These are phyloP conservation scores for Boechera stricta DNA, from an alignment of 345 rosid genomes.

Conservation along the genomic window DNA sequence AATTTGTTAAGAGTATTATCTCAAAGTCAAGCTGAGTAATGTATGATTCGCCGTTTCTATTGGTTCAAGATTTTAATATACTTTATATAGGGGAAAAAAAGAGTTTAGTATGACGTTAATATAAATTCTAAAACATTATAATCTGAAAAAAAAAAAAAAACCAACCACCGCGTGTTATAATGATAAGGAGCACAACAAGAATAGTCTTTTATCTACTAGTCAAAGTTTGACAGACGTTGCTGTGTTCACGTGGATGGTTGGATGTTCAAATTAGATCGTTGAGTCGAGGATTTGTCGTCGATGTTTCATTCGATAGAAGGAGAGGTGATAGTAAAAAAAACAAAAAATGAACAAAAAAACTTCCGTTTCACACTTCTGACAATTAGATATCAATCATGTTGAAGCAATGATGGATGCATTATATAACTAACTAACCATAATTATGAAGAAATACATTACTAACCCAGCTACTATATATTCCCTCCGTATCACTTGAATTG, in stretches of 20 bases:
- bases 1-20: constrained; percentile 1
- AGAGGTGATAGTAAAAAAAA: background rate
- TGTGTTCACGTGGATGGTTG: constrained; percentile 29
- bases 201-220: constrained; percentile 34
- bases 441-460: background rate
- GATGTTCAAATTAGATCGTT: background rate
- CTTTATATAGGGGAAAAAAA: too few species aligned
- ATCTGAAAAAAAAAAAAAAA: background rate
- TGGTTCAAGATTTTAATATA: constrained; percentile 14
- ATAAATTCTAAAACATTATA: background rate
- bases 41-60: constrained; percentile 24
- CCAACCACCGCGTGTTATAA: constrained; percentile 33
- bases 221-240: constrained; percentile 30
- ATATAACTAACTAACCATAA: background rate
- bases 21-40: constrained; percentile 18
- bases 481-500: too few species aligned
- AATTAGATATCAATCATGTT: background rate
- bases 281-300: background rate
- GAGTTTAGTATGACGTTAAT: background rate
- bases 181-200: constrained; percentile 8
- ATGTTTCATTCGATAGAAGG: background rate
- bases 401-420: background rate
- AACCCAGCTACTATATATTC: background rate
- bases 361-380: constrained; percentile 3
- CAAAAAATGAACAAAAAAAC: background rate